Conservation (phyloP, 1,284 basidiomycete genomes). For the Macrocystidia cucumis region DNA sequence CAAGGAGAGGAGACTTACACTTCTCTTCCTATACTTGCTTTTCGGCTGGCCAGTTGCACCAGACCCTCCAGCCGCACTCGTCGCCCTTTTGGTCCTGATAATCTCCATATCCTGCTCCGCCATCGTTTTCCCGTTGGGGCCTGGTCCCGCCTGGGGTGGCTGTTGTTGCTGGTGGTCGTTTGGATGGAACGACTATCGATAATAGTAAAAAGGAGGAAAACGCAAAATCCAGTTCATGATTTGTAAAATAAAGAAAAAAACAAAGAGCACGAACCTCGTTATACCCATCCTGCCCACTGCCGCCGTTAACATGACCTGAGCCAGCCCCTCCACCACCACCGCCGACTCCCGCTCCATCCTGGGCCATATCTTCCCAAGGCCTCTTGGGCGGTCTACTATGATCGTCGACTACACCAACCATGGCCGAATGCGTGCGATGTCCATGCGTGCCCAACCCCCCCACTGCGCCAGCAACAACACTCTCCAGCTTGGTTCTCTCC, state of each 20-base stretch:
- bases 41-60: constrained; percentile 47
- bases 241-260: too few relatives aligned
- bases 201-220: constrained; percentile 2
- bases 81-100: constrained; percentile 68
- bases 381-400: constrained; percentile 56
- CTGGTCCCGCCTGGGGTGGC: too few relatives aligned
- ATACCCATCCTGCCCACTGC: too few relatives aligned
- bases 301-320: too few relatives aligned
- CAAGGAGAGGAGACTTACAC: constrained; percentile 40
- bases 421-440: too few relatives aligned
- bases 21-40: constrained; percentile 74
- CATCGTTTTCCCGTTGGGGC: too few relatives aligned
- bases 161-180: constrained; percentile 20
- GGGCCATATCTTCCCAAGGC: constrained; percentile 68
- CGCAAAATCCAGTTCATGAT: constrained; percentile 21
- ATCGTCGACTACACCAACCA: constrained; percentile 30
- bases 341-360: constrained; percentile 19
- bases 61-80: constrained; percentile 41
- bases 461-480: too few relatives aligned
- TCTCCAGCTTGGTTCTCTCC: constrained; percentile 25
- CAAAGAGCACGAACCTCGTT: too few relatives aligned
- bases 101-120: constrained; percentile 78
- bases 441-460: constrained; percentile 17
- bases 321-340: too few relatives aligned
- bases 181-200: background rate